phyloP scores from a whole-genome alignment of 139 green algal species.

The Tetradesmus lagerheimii region DNA sequence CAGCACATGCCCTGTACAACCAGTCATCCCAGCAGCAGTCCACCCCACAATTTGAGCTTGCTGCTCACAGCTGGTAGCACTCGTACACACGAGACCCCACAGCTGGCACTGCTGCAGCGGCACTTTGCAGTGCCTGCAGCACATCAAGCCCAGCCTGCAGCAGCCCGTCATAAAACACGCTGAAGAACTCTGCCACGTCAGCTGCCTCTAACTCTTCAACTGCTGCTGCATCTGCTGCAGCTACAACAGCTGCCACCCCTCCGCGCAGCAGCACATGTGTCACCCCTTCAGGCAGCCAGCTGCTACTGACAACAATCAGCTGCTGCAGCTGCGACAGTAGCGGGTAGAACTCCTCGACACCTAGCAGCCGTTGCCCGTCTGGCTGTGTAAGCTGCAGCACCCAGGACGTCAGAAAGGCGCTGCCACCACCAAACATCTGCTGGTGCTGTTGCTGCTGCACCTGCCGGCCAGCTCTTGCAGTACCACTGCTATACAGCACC shows the following conservation, averaged over 20 bases:
- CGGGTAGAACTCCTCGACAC: conserved; percentile 3
- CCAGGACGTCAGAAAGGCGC: conserved; percentile 28
- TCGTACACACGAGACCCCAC: conserved; percentile 14
- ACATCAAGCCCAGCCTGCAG: conserved; percentile 13
- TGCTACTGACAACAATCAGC: conserved; percentile 37
- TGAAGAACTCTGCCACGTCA: conserved; percentile 35
- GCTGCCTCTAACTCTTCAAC: conserved; percentile 2
- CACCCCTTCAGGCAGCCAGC: conserved; percentile 10
- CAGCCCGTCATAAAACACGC: conserved; percentile 20
- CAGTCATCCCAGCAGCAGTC: not conserved
- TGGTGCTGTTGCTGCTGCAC: not conserved
- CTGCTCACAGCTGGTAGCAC: conserved; percentile 38
- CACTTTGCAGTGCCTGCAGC: conserved; percentile 17
- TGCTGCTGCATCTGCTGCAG: not conserved
- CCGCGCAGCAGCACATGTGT: conserved; percentile 4
- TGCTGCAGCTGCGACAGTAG: conserved; percentile 45
- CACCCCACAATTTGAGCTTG: too few species aligned
- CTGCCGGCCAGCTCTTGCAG: not conserved
- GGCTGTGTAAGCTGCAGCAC: conserved; percentile 33
- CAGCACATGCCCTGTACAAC: not conserved
- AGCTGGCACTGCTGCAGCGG: not conserved
- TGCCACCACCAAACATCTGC: not conserved
- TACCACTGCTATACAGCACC: not conserved
- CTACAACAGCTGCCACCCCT: conserved; percentile 36
- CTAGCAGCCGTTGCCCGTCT: not conserved